Conservation (phyloP, 2,329 filamentous ascomycete genomes). For the Aureobasidium sp. region DNA sequence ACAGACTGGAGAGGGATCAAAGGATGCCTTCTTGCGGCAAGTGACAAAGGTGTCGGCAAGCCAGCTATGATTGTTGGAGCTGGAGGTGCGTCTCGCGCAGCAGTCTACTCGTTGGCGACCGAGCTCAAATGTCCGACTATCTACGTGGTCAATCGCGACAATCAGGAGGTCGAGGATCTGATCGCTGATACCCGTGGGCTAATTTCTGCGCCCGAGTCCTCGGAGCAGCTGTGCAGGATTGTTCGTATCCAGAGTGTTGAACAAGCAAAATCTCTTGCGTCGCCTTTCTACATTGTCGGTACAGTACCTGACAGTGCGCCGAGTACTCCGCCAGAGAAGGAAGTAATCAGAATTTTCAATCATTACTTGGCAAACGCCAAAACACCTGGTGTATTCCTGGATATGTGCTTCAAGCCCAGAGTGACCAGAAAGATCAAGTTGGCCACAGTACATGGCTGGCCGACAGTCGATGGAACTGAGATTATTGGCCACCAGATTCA, state of each 20-base stretch:
- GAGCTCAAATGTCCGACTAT: conserved; percentile 15
- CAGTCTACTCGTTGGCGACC: conserved; percentile 20
- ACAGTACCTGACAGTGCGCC: conserved; percentile 35
- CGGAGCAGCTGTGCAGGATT: conserved; percentile 18
- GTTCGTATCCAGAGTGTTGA: conserved; percentile 28
- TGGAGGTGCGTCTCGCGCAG: conserved; percentile 38
- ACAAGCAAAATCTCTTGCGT: conserved; percentile 23
- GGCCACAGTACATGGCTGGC: conserved; percentile 31
- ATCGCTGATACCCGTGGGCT: conserved; percentile 5
- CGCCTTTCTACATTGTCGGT: conserved; percentile 34
- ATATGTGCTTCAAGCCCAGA: conserved; percentile 40
- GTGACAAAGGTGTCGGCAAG: conserved; percentile 20
- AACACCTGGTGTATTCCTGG: conserved; percentile 32
- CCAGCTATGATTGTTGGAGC: conserved; percentile 36
- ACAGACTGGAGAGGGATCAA: conserved; percentile 40
- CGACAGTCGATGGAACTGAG: conserved; percentile 34
- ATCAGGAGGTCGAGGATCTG: conserved; percentile 17
- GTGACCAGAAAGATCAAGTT: conserved; percentile 33
- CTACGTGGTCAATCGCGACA: conserved; percentile 21
- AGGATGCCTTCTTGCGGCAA: conserved; percentile 28
- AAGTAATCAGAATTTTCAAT: conserved; percentile 24
- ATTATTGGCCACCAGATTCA: conserved; percentile 39
- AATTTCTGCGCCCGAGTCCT: neutral
- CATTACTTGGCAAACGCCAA: conserved; percentile 24
- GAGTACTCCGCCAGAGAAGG: conserved; percentile 25